These are phyloP conservation scores for Persicaria tinctoria DNA, from an alignment of 148 eudicot species.

Conservation along the genomic window DNA sequence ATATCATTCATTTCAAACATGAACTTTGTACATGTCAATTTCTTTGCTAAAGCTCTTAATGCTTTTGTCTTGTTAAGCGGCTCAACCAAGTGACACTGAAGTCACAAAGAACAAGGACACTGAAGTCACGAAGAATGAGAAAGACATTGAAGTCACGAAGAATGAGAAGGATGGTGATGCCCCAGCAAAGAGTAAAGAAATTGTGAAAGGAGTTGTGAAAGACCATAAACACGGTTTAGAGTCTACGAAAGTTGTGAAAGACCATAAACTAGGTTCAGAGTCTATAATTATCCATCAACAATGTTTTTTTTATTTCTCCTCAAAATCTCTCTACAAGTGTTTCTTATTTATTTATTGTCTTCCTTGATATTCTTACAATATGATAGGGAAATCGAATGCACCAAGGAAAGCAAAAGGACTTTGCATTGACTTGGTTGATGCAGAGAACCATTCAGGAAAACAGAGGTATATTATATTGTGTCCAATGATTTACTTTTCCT, in stretches of 20 bases:
- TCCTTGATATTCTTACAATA: neutral
- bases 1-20: neutral
- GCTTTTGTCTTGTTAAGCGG: slow-evolving; percentile 19
- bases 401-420: slow-evolving; percentile 29
- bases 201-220: neutral
- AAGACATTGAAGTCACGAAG: slow-evolving; percentile 13
- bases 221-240: slow-evolving; percentile 12
- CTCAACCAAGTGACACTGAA: slow-evolving; percentile 28
- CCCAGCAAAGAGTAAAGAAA: slow-evolving; percentile 18
- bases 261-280: slow-evolving; percentile 10
- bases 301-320: neutral
- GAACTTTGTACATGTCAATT: neutral
- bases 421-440: slow-evolving; percentile 26
- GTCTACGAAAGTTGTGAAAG: neutral
- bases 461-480: slow-evolving; percentile 41
- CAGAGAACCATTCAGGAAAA: slow-evolving; percentile 49
- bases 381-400: slow-evolving; percentile 24
- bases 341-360: neutral
- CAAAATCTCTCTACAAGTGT: neutral
- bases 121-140: slow-evolving; percentile 13
- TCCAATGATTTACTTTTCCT: neutral
- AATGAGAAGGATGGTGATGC: slow-evolving; percentile 17
- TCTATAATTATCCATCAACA: neutral
- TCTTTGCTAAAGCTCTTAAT: slow-evolving; percentile 9
- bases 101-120: slow-evolving; percentile 15